These are phyloP conservation scores for Phytophthora tubulina DNA, from an alignment of 352 stramenopile genomes.

Conservation along the genomic window DNA sequence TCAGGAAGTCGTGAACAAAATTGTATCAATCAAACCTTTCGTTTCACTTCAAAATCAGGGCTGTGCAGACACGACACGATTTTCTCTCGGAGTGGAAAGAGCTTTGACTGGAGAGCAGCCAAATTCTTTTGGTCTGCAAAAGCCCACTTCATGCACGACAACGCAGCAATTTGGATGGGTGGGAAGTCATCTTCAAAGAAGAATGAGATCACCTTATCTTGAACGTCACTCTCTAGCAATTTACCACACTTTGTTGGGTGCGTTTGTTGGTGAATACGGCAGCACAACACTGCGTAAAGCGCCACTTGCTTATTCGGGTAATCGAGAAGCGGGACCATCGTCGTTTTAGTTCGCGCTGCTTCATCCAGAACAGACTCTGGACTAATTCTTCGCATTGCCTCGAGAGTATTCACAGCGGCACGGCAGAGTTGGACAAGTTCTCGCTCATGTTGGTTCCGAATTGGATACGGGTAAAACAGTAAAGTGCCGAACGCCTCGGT, in stretches of 20 bases:
- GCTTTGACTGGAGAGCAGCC: slow-evolving; percentile 12
- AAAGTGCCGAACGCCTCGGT: slow-evolving; percentile 16
- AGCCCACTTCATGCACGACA: slow-evolving; percentile 35
- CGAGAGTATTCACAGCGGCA: slow-evolving; percentile 15
- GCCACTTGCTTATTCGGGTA: slow-evolving; percentile 32
- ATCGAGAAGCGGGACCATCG: slow-evolving; percentile 29
- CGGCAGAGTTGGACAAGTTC: slow-evolving; percentile 30
- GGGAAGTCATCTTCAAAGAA: slow-evolving; percentile 31
- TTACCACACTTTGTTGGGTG: slow-evolving; percentile 32
- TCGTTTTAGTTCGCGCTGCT: slow-evolving; percentile 27
- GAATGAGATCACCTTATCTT: slow-evolving; percentile 31
- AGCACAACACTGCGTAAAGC: slow-evolving; percentile 21
- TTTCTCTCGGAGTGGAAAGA: slow-evolving; percentile 13
- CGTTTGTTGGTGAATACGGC: slow-evolving; percentile 25
- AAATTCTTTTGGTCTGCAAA: slow-evolving; percentile 31
- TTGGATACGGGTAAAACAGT: slow-evolving; percentile 24
- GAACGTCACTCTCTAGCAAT: slow-evolving; percentile 23
- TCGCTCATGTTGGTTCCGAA: slow-evolving; percentile 14
- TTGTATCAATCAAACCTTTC: slow-evolving; percentile 19
- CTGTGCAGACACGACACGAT: slow-evolving; percentile 31
- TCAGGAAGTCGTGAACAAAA: not conserved
- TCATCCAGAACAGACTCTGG: slow-evolving; percentile 32
- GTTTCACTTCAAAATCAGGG: slow-evolving; percentile 35
- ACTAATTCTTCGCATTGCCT: slow-evolving; percentile 17
- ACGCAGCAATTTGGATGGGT: slow-evolving; percentile 29